Base-by-base conservation (phyloP, 2,329 filamentous ascomycete species). In the Dendryphion nanum region DNA sequence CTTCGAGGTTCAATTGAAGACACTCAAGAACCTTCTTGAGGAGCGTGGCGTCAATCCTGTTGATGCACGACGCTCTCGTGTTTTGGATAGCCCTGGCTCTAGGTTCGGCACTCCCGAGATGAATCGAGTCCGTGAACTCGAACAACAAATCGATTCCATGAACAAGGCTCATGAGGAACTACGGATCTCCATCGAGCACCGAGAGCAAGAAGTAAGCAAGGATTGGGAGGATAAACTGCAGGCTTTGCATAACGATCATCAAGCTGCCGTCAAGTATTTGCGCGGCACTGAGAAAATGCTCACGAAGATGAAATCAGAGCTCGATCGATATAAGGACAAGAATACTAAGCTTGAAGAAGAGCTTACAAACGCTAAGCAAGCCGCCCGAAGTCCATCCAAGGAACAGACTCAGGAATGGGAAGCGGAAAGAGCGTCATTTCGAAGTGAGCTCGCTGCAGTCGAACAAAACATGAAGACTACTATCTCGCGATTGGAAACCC, bases 241-340 rank as follows among this genome's bases (percentile, higher is more conserved):
- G 42, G 90, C 95, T 61, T 81, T 98, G 20, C 90, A 97, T 68
- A 95, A 90, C 61, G 93, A 98, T 64, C 96, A 98, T 63, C 89
- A 96, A 66, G 95, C 93, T 29, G 91, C 93, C 13, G 90, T 97
- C 34, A 93, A 96, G 67, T 98, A 98, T 59, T 88, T 98, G 51
- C 94, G 95, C 68, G 93, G 93, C 41, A 97, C 93, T 2, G 93
- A 98, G 69, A 97, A 96, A 77, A 96, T 98, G 89, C 79, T 98
- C 33, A 90, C 93, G 68, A 91, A 94, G 66, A 91, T 98, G 77
- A 97, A 97, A 72, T 89, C 96, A 57, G 93, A 98, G 69, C 76
- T 98, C n/a, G 77, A 85, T 38, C 87, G 89, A 41, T 93, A 94
- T 70, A 97, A 97, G 76, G 71, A 81, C 10, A 86, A 93, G 44